phyloP scores from a whole-genome alignment of 768 basidiomycete genomes.

The Dioszegia crocea region DNA sequence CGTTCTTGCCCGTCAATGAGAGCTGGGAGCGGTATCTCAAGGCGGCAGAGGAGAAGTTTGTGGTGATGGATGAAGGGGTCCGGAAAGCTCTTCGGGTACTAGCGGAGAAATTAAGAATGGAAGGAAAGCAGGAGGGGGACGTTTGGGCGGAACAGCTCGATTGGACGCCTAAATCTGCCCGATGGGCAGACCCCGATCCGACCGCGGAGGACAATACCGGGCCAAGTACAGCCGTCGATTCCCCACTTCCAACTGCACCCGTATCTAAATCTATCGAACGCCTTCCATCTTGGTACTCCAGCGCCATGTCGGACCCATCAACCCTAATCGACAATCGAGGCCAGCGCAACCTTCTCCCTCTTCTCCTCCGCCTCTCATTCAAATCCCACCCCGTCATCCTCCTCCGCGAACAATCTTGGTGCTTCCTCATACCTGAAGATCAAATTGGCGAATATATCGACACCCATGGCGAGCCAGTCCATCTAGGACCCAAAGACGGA shows the following conservation, averaged over 20 bases:
- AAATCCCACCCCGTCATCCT: slow-evolving; percentile 62
- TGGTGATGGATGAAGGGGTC: slow-evolving; percentile 64
- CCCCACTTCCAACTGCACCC: neutral
- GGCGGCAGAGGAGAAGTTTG: slow-evolving; percentile 71
- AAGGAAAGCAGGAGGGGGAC: slow-evolving; percentile 63
- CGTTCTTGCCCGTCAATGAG: slow-evolving; percentile 84
- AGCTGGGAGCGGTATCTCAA: slow-evolving; percentile 79
- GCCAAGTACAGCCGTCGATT: neutral
- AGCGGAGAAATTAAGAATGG: slow-evolving; percentile 58
- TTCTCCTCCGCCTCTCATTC: slow-evolving; percentile 63
- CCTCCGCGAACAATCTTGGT: slow-evolving; percentile 62
- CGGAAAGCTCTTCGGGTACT: slow-evolving; percentile 62
- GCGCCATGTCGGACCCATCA: slow-evolving; percentile 9
- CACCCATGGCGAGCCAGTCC: slow-evolving; percentile 30
- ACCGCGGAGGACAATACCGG: neutral
- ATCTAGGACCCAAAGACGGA: slow-evolving; percentile 22
- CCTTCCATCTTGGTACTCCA: slow-evolving; percentile 19
- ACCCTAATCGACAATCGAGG: slow-evolving; percentile 13
- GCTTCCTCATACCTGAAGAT: slow-evolving; percentile 42
- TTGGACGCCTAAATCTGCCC: slow-evolving; percentile 74
- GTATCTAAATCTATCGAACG: neutral
- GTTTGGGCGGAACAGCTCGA: slow-evolving; percentile 87
- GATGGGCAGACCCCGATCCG: slow-evolving; percentile 36
- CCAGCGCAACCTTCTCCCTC: slow-evolving; percentile 60
- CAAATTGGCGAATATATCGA: slow-evolving; percentile 13